Base-by-base conservation (phyloP, 768 basidiomycete genomes). In the Suillus cothurnatus region DNA sequence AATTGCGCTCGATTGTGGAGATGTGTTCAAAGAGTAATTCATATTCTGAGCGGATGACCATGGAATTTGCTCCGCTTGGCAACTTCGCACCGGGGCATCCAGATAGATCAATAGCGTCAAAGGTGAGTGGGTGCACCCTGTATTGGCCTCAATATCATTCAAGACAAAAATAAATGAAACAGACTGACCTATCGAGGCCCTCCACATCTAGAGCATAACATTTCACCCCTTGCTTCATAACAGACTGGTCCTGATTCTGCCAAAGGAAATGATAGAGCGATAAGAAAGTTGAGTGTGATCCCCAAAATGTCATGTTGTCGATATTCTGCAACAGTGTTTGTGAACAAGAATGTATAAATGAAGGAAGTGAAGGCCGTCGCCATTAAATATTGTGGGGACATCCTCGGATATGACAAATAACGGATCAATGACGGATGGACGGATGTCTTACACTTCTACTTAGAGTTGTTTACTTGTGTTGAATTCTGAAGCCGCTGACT, bases 31-130 rank as follows among this genome's bases (percentile, higher is more conserved):
- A 55, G 53, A 55, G 21, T 14, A 6, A 14, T 34, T 55, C 32
- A 34, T 55, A 55, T 21, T 55, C 53, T 55, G 53, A 55, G 14
- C 53, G 53, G 53, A 55, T 55, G 53, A 55, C 21, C 53, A 55
- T 55, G 31, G 53, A 55, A 34, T 31, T 55, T n/a, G 32, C 32
- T 55, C 53, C 53, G 53, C 34, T 55, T 55, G 53, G 53, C 34
- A 55, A 55, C 21, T 32, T 12, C 6, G 21, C 32, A 55, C 32
- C 32, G 34, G 32, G 53, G 6, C 53, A 55, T 55, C 32, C 32
- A 55, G 53, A 55, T 34, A 55, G 12, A 32, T 55, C 6, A 34
- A 55, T 34, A 6, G 32, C 53, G 12, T 55, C 21, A 21, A 55
- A 55, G 12, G 53, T 34, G 21, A 55, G 11, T 21, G 12, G 53